Evolutionary conservation across 345 rosid genomes (phyloP), one percentile per base, ranked within the genome.

Genomic region (Lepidium sativum): DNA sequence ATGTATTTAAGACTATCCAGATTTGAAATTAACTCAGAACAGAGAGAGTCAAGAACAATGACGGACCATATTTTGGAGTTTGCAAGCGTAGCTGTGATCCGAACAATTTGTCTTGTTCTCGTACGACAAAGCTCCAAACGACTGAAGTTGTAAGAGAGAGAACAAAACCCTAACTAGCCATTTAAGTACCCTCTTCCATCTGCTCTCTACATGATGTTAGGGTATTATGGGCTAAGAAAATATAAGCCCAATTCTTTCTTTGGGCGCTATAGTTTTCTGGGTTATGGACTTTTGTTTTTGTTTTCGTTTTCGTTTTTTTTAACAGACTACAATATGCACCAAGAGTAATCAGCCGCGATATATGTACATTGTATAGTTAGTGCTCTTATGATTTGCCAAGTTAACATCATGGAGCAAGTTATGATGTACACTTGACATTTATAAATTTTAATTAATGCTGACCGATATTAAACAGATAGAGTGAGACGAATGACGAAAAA

Each of bases 11-110:
- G 55, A 6, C 40, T 3, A 60, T 32, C 17, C 11, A 44, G 23
- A 70, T 62, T 35, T 23, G 52, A 33, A 9, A 60, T 48, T 43
- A 52, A 12, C 13, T n/a, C 2, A 37, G 31, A 70, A 3, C 4
- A 61, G 16, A 44, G 12, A 34, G n/a, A 38, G 13, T 37, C 6
- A 18, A 10, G 2, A 15, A 16, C 13, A 51, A 38, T 6, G 65
- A 55, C 51, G 65, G 63, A 71, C 75, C 75, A 71, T 71, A 42
- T 0, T 63, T 38, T 33, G 20, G 20, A 63, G 44, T 11, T 53
- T 20, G 37, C 11, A 47, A 55, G 29, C 6, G 49, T 52, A 43
- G 50, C 51, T 54, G 34, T 33, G 57, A 63, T 70, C 37, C 11
- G 54, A 41, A 45, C 53, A 27, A 27, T 61, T 14, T 23, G 5